phyloP scores from a whole-genome alignment of 176 grass and related monocot genomes.

The Eleusine indica region DNA sequence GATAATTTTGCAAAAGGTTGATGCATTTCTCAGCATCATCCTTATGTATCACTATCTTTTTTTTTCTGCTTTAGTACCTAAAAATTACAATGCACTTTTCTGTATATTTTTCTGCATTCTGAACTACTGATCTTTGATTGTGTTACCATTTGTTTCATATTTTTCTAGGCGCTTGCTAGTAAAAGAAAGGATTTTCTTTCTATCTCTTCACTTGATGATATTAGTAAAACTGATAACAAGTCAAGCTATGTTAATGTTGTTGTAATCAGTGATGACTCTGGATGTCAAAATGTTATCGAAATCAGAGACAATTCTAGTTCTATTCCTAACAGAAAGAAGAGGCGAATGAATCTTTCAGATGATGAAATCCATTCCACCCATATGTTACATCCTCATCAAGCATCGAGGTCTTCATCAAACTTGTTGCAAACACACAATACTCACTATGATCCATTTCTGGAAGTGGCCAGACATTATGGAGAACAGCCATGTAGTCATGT shows the following conservation, averaged over 20 bases:
- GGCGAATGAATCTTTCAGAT: background rate
- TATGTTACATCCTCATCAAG: background rate
- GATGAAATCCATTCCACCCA: slow-evolving; percentile 6
- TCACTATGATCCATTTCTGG: background rate
- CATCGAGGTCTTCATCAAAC: background rate
- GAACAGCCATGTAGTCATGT: background rate
- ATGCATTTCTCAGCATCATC: background rate
- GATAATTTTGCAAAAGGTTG: slow-evolving; percentile 20
- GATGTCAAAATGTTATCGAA: background rate
- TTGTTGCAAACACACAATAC: background rate
- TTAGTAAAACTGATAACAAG: slow-evolving; percentile 10
- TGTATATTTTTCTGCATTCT: background rate
- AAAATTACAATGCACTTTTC: background rate
- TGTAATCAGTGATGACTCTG: slow-evolving; percentile 25
- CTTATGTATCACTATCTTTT: background rate
- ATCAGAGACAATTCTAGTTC: slow-evolving; percentile 29
- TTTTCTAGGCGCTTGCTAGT: slow-evolving; percentile 24
- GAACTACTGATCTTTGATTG: slow-evolving; percentile 6
- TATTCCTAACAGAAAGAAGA: slow-evolving; percentile 17
- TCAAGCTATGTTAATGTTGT: background rate
- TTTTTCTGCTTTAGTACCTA: background rate
- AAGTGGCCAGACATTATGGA: background rate
- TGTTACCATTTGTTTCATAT: slow-evolving; percentile 6
- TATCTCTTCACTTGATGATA: slow-evolving; percentile 2
- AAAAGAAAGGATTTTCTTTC: slow-evolving; percentile 5